These are phyloP conservation scores for Fibroporia radiculosa DNA, from an alignment of 768 basidiomycete genomes.

Conservation along the genomic window DNA sequence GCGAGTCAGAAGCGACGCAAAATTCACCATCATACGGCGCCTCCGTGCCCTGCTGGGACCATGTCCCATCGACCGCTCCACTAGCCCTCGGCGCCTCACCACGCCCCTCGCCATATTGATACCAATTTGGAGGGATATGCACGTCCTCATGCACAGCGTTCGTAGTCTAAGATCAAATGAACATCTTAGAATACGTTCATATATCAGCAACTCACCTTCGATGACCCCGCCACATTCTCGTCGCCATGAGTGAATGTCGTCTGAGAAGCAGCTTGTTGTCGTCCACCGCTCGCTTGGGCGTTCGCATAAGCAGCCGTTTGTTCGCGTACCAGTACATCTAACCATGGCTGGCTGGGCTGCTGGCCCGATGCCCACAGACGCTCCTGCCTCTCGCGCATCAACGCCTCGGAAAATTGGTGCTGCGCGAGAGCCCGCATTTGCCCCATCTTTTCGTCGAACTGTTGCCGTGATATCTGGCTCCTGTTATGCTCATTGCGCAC, in stretches of 20 bases:
- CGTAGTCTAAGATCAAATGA: not conserved
- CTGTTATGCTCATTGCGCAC: conserved; percentile 42
- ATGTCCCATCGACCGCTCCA: not conserved
- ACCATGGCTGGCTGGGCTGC: not conserved
- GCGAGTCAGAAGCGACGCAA: not conserved
- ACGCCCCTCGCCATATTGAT: not conserved
- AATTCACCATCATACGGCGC: not conserved
- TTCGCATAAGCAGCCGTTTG: not conserved
- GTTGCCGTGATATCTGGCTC: conserved; percentile 19
- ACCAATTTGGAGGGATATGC: not conserved
- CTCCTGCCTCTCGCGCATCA: conserved; percentile 1
- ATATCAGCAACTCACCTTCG: too few relatives aligned
- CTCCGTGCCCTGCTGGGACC: not conserved
- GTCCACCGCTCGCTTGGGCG: not conserved
- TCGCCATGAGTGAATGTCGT: not conserved
- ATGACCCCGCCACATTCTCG: conserved; percentile 1
- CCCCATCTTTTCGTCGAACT: conserved; percentile 35
- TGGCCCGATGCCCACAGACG: not conserved
- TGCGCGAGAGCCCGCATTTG: conserved; percentile 37
- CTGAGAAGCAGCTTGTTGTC: not conserved
- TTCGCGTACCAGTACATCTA: not conserved
- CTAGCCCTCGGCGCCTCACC: not conserved
- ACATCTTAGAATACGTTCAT: too few relatives aligned
- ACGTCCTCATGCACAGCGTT: not conserved
- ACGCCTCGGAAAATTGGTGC: conserved; percentile 28